Evolutionary conservation across 2,329 filamentous ascomycete species (phyloP).

Genomic region (Xylariomycetidae sp.): DNA sequence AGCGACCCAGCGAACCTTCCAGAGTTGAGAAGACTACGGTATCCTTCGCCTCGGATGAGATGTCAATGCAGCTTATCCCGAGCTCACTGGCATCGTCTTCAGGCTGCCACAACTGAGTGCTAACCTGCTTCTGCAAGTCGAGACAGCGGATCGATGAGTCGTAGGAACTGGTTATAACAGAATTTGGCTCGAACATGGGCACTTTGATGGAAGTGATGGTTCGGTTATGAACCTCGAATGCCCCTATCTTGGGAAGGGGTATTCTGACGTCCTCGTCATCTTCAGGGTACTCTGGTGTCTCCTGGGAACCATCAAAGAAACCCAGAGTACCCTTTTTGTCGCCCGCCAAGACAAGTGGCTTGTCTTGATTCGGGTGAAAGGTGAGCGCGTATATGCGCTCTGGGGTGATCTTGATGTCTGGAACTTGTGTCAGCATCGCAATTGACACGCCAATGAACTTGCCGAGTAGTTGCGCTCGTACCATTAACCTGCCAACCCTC

Average conservation of each 20-base stretch:
- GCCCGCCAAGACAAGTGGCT: slow-evolving; percentile 84
- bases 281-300: slow-evolving; percentile 42
- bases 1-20: slow-evolving; percentile 70
- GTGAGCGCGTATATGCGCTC: slow-evolving; percentile 81
- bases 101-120: slow-evolving; percentile 76
- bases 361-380: slow-evolving; percentile 82
- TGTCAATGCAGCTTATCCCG: slow-evolving; percentile 78
- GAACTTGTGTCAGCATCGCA: background rate
- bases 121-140: slow-evolving; percentile 74
- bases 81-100: slow-evolving; percentile 62
- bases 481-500: slow-evolving; percentile 77
- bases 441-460: background rate
- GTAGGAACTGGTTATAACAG: slow-evolving; percentile 81
- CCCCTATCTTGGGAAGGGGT: slow-evolving; percentile 73
- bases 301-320: slow-evolving; percentile 82
- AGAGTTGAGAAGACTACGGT: slow-evolving; percentile 83
- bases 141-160: slow-evolving; percentile 87
- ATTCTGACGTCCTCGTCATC: slow-evolving; percentile 60
- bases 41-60: slow-evolving; percentile 64
- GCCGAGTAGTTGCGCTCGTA: slow-evolving; percentile 35
- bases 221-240: slow-evolving; percentile 81
- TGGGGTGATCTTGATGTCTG: slow-evolving; percentile 85
- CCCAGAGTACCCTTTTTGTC: slow-evolving; percentile 91
- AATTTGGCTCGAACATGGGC: slow-evolving; percentile 63
- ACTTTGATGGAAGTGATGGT: slow-evolving; percentile 85